Evolutionary conservation across 176 grass and related monocot genomes (phyloP).

Genomic region (Carex scoparia): DNA sequence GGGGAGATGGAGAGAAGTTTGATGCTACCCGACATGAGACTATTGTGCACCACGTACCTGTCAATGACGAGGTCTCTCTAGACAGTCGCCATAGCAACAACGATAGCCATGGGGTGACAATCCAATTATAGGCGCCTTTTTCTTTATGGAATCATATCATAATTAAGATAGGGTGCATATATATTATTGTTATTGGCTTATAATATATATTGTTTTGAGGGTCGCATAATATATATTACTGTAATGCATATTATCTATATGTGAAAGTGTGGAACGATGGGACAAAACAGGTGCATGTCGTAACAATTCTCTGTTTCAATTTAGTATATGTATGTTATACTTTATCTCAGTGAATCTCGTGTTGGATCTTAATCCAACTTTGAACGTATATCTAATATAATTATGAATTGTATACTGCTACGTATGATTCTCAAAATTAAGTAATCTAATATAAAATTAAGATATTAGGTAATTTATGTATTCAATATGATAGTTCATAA

Average conservation of each 20-base stretch:
- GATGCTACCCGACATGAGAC: slow-evolving; percentile 55
- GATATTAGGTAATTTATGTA: too few relatives aligned
- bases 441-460: too few relatives aligned
- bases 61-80: slow-evolving; percentile 24
- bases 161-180: neutral
- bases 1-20: slow-evolving; percentile 87
- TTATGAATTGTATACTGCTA: too few relatives aligned
- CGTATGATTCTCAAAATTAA: too few relatives aligned
- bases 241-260: neutral
- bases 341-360: neutral
- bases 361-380: too few relatives aligned
- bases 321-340: neutral
- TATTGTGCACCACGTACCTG: slow-evolving; percentile 22
- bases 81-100: slow-evolving; percentile 16
- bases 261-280: too few relatives aligned
- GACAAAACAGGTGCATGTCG: too few relatives aligned
- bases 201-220: neutral
- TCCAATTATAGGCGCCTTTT: slow-evolving; percentile 43
- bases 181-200: neutral
- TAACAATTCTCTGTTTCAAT: too few relatives aligned
- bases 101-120: slow-evolving; percentile 58
- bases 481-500: too few relatives aligned
- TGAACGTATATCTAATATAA: too few relatives aligned
- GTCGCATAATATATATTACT: too few relatives aligned
- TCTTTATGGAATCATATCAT: neutral